Evolutionary conservation across 1,139 yeast species (phyloP).

Genomic region (Geotrichum bryndzae): DNA sequence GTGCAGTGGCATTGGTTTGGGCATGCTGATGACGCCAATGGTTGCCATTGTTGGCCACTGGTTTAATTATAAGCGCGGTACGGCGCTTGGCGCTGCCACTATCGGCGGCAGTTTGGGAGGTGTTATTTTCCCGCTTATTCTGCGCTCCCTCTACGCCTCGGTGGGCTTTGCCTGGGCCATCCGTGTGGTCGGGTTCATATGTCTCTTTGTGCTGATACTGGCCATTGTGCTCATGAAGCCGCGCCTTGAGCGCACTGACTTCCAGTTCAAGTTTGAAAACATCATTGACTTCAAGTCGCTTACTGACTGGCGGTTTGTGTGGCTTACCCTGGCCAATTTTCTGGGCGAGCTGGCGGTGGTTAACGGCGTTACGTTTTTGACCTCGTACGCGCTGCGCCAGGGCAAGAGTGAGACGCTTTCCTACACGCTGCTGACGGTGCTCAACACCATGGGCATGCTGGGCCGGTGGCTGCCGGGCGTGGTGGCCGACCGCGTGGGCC

Average conservation of each 20-base stretch:
- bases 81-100: slow-evolving; percentile 57
- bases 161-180: slow-evolving; percentile 59
- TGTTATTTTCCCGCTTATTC: slow-evolving; percentile 53
- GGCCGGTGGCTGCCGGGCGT: slow-evolving; percentile 56
- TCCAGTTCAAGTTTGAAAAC: slow-evolving; percentile 1
- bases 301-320: slow-evolving; percentile 39
- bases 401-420: slow-evolving; percentile 50
- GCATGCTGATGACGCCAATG: slow-evolving; percentile 53
- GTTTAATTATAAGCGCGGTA: slow-evolving; percentile 53
- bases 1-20: slow-evolving; percentile 52
- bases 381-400: slow-evolving; percentile 51
- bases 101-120: slow-evolving; percentile 71
- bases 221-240: slow-evolving; percentile 37
- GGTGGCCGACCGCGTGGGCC: slow-evolving; percentile 51
- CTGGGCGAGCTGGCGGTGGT: slow-evolving; percentile 54
- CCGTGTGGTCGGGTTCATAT: slow-evolving; percentile 48
- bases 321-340: slow-evolving; percentile 41
- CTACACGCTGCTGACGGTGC: slow-evolving; percentile 43
- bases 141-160: slow-evolving; percentile 45
- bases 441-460: slow-evolving; percentile 53
- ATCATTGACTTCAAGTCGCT: slow-evolving; percentile 34
- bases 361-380: slow-evolving; percentile 48
- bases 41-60: slow-evolving; percentile 59
- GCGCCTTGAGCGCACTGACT: slow-evolving; percentile 21
- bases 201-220: slow-evolving; percentile 39